Percentiles rank a stretch among this genome's conserved stretches.
Evolutionary conservation across 106 monocot species (phyloP).

Genomic region (Dendrobium nobile): DNA sequence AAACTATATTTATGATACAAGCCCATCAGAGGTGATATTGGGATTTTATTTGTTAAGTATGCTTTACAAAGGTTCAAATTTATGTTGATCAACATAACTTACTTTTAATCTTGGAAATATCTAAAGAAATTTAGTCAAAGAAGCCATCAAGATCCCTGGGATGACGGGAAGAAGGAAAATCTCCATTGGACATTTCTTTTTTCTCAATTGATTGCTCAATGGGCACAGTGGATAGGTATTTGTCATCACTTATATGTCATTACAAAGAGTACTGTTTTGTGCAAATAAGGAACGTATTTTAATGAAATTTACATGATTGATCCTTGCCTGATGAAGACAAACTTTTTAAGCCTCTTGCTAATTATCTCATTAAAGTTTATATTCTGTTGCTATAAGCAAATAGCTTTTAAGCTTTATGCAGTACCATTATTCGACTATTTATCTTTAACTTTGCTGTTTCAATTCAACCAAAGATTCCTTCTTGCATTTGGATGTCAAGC

Average conservation of each 20-base stretch:
- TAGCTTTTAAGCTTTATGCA: background rate
- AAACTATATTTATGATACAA: slow-evolving; percentile 18
- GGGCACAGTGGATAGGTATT: slow-evolving; percentile 89
- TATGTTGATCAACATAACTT: background rate
- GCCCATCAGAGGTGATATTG: slow-evolving; percentile 32
- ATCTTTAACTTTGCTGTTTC: background rate
- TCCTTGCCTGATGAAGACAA: background rate
- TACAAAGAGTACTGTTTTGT: background rate
- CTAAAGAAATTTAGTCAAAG: slow-evolving; percentile 30
- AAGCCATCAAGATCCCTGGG: slow-evolving; percentile 35
- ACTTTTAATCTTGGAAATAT: background rate
- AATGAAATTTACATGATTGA: background rate
- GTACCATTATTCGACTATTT: background rate
- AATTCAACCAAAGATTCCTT: background rate
- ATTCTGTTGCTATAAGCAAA: background rate
- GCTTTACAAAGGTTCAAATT: background rate
- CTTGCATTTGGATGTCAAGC: slow-evolving; percentile 1
- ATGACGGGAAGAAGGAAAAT: slow-evolving; percentile 53
- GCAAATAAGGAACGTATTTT: background rate
- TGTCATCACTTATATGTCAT: background rate
- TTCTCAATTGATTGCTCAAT: slow-evolving; percentile 70
- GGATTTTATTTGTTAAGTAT: background rate
- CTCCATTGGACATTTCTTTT: slow-evolving; percentile 77
- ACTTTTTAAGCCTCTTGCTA: background rate
- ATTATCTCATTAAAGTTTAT: background rate